Base-by-base conservation (phyloP, 2,329 filamentous ascomycete genomes). In the Trichoderma simmonsii region DNA sequence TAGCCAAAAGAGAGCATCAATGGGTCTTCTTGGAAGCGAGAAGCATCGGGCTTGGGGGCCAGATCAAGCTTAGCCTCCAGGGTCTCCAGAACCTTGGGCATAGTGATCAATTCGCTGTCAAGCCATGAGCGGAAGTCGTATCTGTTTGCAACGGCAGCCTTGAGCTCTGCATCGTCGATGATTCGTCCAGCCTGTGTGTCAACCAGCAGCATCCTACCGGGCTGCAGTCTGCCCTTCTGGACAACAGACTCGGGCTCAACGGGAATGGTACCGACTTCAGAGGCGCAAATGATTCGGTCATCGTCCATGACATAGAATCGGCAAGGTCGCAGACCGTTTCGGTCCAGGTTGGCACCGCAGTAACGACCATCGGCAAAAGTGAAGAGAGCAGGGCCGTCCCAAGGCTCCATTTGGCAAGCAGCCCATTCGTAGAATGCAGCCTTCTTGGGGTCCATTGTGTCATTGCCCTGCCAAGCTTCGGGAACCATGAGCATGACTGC, bases 401-500 rank as follows among this genome's bases (percentile, higher is more conserved):
- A 98, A 18, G 95, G 95, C 85, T 98, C 95, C 95, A 98, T 98
- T 86, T 97, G 93, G 82, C 95, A 98, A 76, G 94, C 95, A 78
- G 95, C 95, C 94, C 95, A 98, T 82, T 98, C 95, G 84, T 98
- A 98, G 84, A 98, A 98, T 66, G 95, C 95, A 72, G 95, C 93
- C 85, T 98, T 98, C 79, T 93, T 93, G 71, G 94, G 93, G 78
- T 98, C 95, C 92, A 98, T 97, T 73, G 90, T 86, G 48, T 90
- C 86, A 82, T 98, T 98, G 73, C 95, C 95, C 83, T 98, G 94
- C 95, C 95, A 98, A 73, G 95, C 95, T 84, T 98, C 95, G 26
- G 95, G 95, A 64, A 98, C 93, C 95, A 98, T 97, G 77, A 98
- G 88, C 95, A 98, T 98, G 77, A 98, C 93, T 65, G 95, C 95